Base-by-base conservation (phyloP, 345 rosid species). In the Bruguiera sexangula region DNA sequence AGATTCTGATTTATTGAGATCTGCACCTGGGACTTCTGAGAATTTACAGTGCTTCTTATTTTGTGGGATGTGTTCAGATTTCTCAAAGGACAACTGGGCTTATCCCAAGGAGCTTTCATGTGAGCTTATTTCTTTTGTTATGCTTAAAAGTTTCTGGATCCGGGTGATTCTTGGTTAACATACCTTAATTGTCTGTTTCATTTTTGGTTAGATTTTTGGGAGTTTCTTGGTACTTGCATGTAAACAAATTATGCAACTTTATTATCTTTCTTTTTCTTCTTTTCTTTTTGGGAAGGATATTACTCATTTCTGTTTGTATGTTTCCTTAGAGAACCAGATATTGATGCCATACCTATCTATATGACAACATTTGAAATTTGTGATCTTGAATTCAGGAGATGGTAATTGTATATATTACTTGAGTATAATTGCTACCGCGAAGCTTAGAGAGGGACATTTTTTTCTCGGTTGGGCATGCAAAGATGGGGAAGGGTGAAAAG, bases 401-500 rank as follows among this genome's bases (percentile, higher is more conserved):
- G 63, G 43, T 21, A 13, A 16, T 30, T 29, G 10, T n/a, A 24
- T 3, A 2, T 13, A 4, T 30, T 39, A 6, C 2, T 6, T 32
- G 37, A 34, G 65, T 57, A 22, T 5, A 43, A 26, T 57, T 59
- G 6, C 65, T 29, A 7, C 16, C 19, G 60, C 60, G 55, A 31
- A 62, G 54, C 22, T 67, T 39, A 24, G 65, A 34, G 22, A 66
- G 61, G 34, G 30, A 5, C 37, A 10, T 29, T 18, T 3, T 31
- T 72, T 55, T 16, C 31, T 71, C 64, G 71, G 36, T 60, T 51
- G 71, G 75, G 66, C 62, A 68, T 79, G 78, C 60, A 62, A 81
- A 82, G 72, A 95, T 90, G 96, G 77, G 75, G 62, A 83, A 71
- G 63, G 78, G 80, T 69, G 68, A 63, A 48, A 82, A 82, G 24